Conservation (phyloP, 2,329 filamentous ascomycete species). For the Exophiala sideris region DNA sequence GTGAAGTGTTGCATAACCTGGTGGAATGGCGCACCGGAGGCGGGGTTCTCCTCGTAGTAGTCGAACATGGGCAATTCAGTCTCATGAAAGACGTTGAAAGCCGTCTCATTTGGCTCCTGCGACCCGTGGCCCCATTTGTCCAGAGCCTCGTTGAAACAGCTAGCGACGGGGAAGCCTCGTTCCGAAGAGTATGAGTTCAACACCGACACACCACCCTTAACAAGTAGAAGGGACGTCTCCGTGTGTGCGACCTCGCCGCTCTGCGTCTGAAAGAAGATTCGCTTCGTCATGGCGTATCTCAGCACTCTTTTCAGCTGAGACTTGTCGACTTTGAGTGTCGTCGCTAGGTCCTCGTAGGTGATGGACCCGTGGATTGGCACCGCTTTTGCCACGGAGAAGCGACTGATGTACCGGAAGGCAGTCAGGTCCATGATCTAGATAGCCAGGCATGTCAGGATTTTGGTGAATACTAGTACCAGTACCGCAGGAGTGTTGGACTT, state of each 20-base stretch:
- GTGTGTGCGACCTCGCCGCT: slow-evolving; percentile 21
- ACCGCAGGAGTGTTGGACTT: neutral
- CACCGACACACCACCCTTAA: slow-evolving; percentile 11
- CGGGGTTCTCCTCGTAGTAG: slow-evolving; percentile 17
- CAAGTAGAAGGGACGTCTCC: slow-evolving; percentile 19
- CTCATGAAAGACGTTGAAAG: slow-evolving; percentile 31
- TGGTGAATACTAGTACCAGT: too few relatives aligned
- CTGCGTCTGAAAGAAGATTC: slow-evolving; percentile 20
- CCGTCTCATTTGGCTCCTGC: slow-evolving; percentile 26
- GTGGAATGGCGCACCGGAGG: slow-evolving; percentile 14
- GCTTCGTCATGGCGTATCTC: slow-evolving; percentile 21
- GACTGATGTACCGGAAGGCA: slow-evolving; percentile 21
- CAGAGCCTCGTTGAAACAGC: slow-evolving; percentile 28
- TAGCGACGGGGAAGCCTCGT: slow-evolving; percentile 18
- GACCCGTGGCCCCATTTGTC: slow-evolving; percentile 28
- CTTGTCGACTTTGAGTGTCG: slow-evolving; percentile 9
- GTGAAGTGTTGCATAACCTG: slow-evolving; percentile 19
- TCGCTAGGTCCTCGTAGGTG: slow-evolving; percentile 19
- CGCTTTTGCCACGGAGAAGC: slow-evolving; percentile 15
- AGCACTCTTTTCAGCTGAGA: slow-evolving; percentile 21
- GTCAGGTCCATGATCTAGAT: slow-evolving; percentile 10
- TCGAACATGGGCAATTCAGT: slow-evolving; percentile 34
- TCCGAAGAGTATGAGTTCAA: slow-evolving; percentile 15
- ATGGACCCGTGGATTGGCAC: slow-evolving; percentile 19
- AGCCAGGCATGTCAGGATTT: too few relatives aligned